These are phyloP conservation scores for Pichia cephalocereana DNA, from an alignment of 805 yeast genomes.

Conservation along the genomic window DNA sequence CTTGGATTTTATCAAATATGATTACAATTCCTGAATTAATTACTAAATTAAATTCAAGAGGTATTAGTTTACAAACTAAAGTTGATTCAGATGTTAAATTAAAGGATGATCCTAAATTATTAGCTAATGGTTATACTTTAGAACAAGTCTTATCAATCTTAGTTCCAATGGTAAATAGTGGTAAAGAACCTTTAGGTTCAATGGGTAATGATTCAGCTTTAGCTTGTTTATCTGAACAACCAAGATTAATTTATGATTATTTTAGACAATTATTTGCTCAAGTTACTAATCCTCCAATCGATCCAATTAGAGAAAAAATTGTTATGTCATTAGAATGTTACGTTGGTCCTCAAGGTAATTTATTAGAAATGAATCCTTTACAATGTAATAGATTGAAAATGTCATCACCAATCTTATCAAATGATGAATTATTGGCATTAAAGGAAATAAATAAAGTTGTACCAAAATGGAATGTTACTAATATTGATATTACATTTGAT, in stretches of 20 bases:
- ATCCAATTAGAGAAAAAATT: slow-evolving; percentile 92
- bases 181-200: slow-evolving; percentile 92
- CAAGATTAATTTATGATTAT: slow-evolving; percentile 83
- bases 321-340: slow-evolving; percentile 97
- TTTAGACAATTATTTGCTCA: slow-evolving; percentile 96
- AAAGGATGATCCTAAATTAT: slow-evolving; percentile 74
- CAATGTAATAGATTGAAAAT: slow-evolving; percentile 86
- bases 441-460: slow-evolving; percentile 61
- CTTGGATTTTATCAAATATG: slow-evolving; percentile 84
- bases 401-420: slow-evolving; percentile 72
- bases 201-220: slow-evolving; percentile 98
- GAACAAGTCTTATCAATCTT: slow-evolving; percentile 79
- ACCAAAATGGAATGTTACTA: slow-evolving; percentile 79
- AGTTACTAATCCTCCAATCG: slow-evolving; percentile 98
- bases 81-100: slow-evolving; percentile 34
- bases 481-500: slow-evolving; percentile 81
- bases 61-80: slow-evolving; percentile 18
- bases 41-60: slow-evolving; percentile 43
- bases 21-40: slow-evolving; percentile 73
- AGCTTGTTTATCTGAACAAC: slow-evolving; percentile 91
- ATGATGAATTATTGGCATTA: slow-evolving; percentile 67
- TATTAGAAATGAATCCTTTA: slow-evolving; percentile 82
- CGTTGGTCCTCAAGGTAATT: slow-evolving; percentile 96
- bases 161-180: slow-evolving; percentile 89
- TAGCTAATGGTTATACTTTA: slow-evolving; percentile 88